These are phyloP conservation scores for Umbilicus rupestris DNA, from an alignment of 164 flowering plant genomes.

Conservation along the genomic window DNA sequence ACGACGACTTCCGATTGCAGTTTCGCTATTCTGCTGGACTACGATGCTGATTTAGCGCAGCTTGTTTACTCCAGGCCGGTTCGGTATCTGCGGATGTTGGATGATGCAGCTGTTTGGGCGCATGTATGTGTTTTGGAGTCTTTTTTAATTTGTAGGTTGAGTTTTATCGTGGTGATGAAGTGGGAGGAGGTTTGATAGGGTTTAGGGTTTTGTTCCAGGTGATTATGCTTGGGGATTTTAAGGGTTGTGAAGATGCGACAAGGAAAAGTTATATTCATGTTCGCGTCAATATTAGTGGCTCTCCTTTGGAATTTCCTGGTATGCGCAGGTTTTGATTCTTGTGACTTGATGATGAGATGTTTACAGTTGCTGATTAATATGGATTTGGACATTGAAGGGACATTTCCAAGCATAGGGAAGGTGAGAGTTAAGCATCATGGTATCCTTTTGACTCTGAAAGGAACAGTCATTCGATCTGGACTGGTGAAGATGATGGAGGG, in stretches of 20 bases:
- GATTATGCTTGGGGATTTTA: constrained; percentile 35
- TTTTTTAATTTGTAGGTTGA: not conserved
- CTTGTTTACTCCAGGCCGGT: not conserved
- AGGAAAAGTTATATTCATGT: constrained; percentile 63
- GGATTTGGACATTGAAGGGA: constrained; percentile 29
- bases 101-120: not conserved
- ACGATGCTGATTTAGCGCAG: not conserved
- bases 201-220: not conserved
- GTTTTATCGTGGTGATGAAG: not conserved
- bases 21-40: not conserved
- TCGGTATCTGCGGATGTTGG: not conserved
- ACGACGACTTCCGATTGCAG: not conserved
- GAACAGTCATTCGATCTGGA: constrained; percentile 88
- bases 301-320: constrained; percentile 75
- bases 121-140: not conserved
- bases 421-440: constrained; percentile 87
- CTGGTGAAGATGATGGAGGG: constrained; percentile 89
- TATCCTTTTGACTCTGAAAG: constrained; percentile 77
- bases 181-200: too few species aligned
- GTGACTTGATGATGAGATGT: not conserved
- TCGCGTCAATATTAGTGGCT: constrained; percentile 49
- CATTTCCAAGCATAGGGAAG: constrained; percentile 80
- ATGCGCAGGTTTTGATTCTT: constrained; percentile 7
- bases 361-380: constrained; percentile 8
- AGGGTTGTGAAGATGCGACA: constrained; percentile 21